Base-by-base conservation (phyloP, 148 eudicot species). In the Simmondsia chinensis region DNA sequence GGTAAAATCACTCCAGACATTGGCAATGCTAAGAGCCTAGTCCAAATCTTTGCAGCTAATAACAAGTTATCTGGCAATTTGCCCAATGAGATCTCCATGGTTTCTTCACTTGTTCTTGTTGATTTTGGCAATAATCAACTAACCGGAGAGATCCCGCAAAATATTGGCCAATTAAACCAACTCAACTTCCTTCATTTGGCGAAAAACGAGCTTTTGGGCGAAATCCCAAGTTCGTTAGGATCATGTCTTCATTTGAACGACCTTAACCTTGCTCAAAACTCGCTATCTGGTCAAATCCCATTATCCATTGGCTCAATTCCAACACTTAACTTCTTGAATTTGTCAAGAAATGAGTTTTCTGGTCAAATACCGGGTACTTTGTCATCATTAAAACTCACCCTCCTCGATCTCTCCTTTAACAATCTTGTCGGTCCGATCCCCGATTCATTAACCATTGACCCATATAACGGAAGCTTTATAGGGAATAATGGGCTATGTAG, bases 401-500 rank as follows among this genome's bases (percentile, higher is more conserved):
- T 79, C 9, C 66, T 91, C 20, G 95, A 91, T 59, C 70, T 91
- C 13, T 91, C 95, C 2, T 33, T 73, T 51, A 89, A 89, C 33
- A 43, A 50, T 20, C 64, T 89, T 26, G 50, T 67, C 10, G 95
- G 97, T 11, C 70, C 73, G 0, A 71, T 89, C 21, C 97, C 97
- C 2, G 65, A 43, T 7, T 70, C 85, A 6, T 70, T 85, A 4
- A 50, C 68, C 0, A 53, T 50, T 20, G 72, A 53, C 19, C 91
- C 82, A 16, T 75, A 76, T 23, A 76, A 72, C 24, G 74, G 70
- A 5, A 79, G 93, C 48, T 84, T 89, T 13, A 26, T 61, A 1
- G 95, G 97, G 21, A 91, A 91, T 57, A 41, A 12, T 2, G 81
- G 73, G n/a, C 79, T 91, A 6, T 91, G 97, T 48, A 85, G 95